Percentiles rank a stretch among this genome's conserved stretches.
These are phyloP conservation scores for Sphaerostilbella broomeana DNA, from an alignment of 2,329 filamentous ascomycete species.

Conservation along the genomic window DNA sequence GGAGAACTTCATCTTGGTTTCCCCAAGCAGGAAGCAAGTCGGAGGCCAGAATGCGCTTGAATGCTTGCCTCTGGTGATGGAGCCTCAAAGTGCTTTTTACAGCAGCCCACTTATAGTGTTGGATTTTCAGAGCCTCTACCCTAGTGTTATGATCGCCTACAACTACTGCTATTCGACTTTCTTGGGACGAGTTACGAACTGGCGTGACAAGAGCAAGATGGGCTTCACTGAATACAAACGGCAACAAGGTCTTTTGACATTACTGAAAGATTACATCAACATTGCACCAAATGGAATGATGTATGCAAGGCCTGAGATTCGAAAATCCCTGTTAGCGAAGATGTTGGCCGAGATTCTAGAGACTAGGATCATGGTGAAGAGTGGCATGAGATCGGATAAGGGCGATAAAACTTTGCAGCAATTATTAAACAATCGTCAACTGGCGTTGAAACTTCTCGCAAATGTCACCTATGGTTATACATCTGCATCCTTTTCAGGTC, in stretches of 20 bases:
- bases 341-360: slow-evolving; percentile 96
- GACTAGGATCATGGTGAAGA: slow-evolving; percentile 96
- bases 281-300: slow-evolving; percentile 95
- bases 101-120: slow-evolving; percentile 81
- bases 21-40: slow-evolving; percentile 85
- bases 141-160: slow-evolving; percentile 98
- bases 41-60: slow-evolving; percentile 91
- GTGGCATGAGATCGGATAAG: slow-evolving; percentile 89
- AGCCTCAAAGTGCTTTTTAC: slow-evolving; percentile 92
- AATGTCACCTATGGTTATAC: slow-evolving; percentile 99
- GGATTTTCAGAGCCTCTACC: slow-evolving; percentile 94
- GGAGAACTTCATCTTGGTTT: slow-evolving; percentile 86
- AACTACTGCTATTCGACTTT: slow-evolving; percentile 99
- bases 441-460: slow-evolving; percentile 92
- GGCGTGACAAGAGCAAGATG: slow-evolving; percentile 92
- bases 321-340: slow-evolving; percentile 86
- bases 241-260: slow-evolving; percentile 64
- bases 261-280: slow-evolving; percentile 81
- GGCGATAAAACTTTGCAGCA: slow-evolving; percentile 80
- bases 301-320: slow-evolving; percentile 78
- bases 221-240: slow-evolving; percentile 84
- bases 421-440: slow-evolving; percentile 84
- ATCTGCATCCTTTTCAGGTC: slow-evolving; percentile 89
- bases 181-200: slow-evolving; percentile 74
- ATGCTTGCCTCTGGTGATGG: slow-evolving; percentile 93